Base-by-base conservation (phyloP, 768 basidiomycete species). In the Pilatotrama ljubarskyi region DNA sequence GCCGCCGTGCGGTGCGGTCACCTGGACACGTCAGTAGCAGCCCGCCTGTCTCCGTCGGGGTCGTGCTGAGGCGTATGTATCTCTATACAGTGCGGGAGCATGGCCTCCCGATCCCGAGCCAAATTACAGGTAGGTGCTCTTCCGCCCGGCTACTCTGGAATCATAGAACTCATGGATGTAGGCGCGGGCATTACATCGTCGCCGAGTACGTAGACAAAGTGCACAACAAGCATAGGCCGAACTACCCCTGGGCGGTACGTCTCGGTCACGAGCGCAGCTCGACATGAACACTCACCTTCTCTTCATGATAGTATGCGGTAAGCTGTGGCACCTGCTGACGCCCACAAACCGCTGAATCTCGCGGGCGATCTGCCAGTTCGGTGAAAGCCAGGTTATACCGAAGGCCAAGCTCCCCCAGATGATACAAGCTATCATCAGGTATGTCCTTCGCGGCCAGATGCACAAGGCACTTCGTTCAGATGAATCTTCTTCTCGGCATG, bases 41-140 rank as follows among this genome's bases (percentile, higher is more conserved):
- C 6, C 20, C 17, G 20, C 18, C 36, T 18, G 20, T 64, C 53
- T 53, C 53, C 62, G 52, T 54, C 59, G 22, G 20, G 26, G 37
- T 29, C 37, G 25, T 36, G 11, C 64, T 51, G 38, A 51, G 22
- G 40, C 11, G 52, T 17, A 32, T 18, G 26, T 24, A 43, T 29
- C 46, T 50, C 49, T 40, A n/a, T 49, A 36, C 52, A 91, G 89
- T 9, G 75, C 79, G 9, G 83, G 83, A 3, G 82, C 84, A 62
- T 93, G 91, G 91, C 91, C 91, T 5, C 91, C 91, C 26, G 74
- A 80, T 29, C 90, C 91, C 2, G 85, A 86, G 55, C 77, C 77
- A 22, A 91, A 93, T 66, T 93, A 92, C 71, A 82, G 91, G 90
- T 90, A 50, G 53, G 79, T 51, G 24, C 11, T 26, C 32, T 17